Conservation (phyloP, 2,329 filamentous ascomycete genomes). For the Microsporum ferrugineum region DNA sequence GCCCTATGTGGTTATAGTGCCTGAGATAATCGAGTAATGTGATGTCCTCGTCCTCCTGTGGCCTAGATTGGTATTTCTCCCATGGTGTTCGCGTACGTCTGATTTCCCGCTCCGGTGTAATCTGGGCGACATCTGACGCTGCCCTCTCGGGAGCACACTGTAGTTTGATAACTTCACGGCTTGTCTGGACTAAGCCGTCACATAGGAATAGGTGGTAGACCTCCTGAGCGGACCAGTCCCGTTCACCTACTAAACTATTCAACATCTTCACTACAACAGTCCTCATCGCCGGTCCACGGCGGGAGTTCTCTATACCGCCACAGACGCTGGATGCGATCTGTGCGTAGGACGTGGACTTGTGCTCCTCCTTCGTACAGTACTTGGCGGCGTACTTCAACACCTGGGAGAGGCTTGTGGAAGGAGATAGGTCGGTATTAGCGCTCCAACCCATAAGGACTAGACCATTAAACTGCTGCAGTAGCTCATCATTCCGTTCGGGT, state of each 20-base stretch:
- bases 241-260: background rate
- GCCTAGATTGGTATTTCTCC: background rate
- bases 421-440: background rate
- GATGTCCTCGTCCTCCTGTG: background rate
- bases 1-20: background rate
- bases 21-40: background rate
- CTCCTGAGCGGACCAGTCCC: background rate
- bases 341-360: background rate
- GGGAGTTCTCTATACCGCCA: background rate
- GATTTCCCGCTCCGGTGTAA: background rate
- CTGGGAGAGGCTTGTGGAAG: background rate
- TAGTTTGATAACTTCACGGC: background rate
- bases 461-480: background rate
- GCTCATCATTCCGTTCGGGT: background rate
- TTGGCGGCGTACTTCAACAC: background rate
- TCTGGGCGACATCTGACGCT: background rate
- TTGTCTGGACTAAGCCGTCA: background rate
- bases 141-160: background rate
- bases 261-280: background rate
- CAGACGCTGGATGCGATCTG: background rate
- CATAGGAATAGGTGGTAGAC: background rate
- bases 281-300: background rate
- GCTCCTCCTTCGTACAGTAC: background rate
- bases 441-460: background rate
- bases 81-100: background rate